Evolutionary conservation across 495 filamentous ascomycete species (phyloP), one percentile per base, ranked within the genome.

Genomic region (Hypomontagnella monticulosa): DNA sequence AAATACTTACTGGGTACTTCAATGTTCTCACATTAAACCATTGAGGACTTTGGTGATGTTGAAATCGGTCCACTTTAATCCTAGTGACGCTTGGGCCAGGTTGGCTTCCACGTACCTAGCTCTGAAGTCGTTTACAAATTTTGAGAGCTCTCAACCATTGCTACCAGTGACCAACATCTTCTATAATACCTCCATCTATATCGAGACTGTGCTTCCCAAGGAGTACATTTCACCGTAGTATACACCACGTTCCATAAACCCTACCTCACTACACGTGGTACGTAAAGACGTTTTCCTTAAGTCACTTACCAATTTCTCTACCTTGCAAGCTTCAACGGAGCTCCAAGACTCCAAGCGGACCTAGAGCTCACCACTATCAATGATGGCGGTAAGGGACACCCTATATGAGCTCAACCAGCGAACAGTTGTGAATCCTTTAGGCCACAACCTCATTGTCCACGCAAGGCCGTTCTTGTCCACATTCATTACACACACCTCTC

Each of bases 51-150:
- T 38, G 3, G 36, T 38, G n/a, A 9, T 38, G 36, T 11, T 38
- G 36, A 14, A 14, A 11, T 14, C 8, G n/a, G 8, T 38, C n/a
- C 10, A 11, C 9, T 38, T 38, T 11, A 38, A 38, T 51, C 3
- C 33, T 50, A 36, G 30, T 16, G 14, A 36, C 16, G 49, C 49
- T 53, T 36, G 34, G 49, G 23, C 49, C 49, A 20, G 11, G 34
- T 27, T 10, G 11, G 34, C 14, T 10, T 9, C 23, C 33, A 38
- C 23, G 8, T 3, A 8, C 6, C 11, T 3, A 43, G 15, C 12
- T 15, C 4, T 43, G 4, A 3, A 19, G 4, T 37, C 12, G 48
- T 27, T 27, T 12, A 46, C 8, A 38, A 48, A 41, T 48, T 61
- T 44, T 61, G 15, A 40, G 55, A 40, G 33, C 20, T 47, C 34